These are phyloP conservation scores for Ormosia semicastrata DNA, from an alignment of 306 rosid genomes.

Conservation along the genomic window DNA sequence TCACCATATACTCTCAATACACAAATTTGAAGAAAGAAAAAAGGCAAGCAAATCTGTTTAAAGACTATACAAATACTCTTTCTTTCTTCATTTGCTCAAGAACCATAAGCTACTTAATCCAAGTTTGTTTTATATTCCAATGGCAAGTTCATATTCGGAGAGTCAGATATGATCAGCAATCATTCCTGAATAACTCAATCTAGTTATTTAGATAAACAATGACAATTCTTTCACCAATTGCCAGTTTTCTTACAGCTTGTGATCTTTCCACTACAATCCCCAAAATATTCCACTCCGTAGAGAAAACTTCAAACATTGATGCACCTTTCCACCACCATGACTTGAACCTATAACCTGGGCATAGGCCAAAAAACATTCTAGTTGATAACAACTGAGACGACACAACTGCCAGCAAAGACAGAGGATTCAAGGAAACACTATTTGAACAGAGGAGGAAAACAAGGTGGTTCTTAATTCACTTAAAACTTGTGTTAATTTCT, in stretches of 20 bases:
- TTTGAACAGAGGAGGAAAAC: too few relatives aligned
- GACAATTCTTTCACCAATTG: neutral
- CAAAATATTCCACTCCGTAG: neutral
- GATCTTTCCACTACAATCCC: neutral
- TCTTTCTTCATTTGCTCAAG: neutral
- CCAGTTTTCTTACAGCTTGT: neutral
- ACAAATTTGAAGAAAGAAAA: neutral
- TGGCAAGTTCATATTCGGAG: too few relatives aligned
- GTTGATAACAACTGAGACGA: too few relatives aligned
- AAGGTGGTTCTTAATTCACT: too few relatives aligned
- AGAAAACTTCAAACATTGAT: neutral
- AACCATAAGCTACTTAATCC: too few relatives aligned
- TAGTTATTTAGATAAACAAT: neutral
- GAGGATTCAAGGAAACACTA: too few relatives aligned
- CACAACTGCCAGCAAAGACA: too few relatives aligned
- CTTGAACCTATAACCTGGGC: too few relatives aligned
- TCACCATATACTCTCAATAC: neutral
- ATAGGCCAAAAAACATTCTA: too few relatives aligned
- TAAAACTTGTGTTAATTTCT: too few relatives aligned
- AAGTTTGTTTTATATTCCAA: too few relatives aligned
- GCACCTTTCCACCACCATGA: too few relatives aligned
- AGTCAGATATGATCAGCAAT: neutral
- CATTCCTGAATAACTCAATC: neutral
- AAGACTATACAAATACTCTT: neutral
- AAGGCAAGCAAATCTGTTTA: neutral